phyloP scores from a whole-genome alignment of 192 early-diverging fungal species.

The Umbelopsis isabellina region DNA sequence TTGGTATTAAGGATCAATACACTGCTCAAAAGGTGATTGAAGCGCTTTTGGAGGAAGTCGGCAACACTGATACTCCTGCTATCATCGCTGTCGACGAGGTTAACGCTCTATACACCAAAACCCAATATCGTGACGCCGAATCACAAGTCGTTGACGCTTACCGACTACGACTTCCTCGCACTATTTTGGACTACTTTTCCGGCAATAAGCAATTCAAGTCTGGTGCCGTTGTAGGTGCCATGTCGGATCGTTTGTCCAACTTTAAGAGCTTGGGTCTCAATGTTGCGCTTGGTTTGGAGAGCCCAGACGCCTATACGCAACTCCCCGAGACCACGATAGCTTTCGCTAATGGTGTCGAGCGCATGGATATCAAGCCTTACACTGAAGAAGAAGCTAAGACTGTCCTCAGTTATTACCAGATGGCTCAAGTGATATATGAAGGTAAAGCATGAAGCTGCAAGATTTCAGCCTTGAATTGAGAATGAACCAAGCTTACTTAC shows the following conservation, averaged over 20 bases:
- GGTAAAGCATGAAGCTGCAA: conserved; percentile 36
- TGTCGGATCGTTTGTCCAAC: conserved; percentile 31
- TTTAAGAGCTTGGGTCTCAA: conserved; percentile 44
- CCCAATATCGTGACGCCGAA: conserved; percentile 47
- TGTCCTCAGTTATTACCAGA: conserved; percentile 52
- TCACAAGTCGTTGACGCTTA: conserved; percentile 43
- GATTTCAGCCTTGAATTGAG: conserved; percentile 24
- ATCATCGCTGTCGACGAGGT: conserved; percentile 57
- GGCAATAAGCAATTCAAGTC: conserved; percentile 42
- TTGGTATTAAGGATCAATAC: conserved; percentile 47
- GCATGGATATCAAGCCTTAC: conserved; percentile 43
- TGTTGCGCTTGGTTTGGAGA: conserved; percentile 38
- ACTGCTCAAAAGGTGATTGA: conserved; percentile 51
- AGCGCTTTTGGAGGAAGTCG: conserved; percentile 49
- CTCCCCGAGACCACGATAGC: conserved; percentile 30
- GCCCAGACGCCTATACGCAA: conserved; percentile 40
- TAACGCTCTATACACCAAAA: conserved; percentile 50
- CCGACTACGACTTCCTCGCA: conserved; percentile 44
- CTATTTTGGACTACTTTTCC: conserved; percentile 53
- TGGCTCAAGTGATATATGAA: conserved; percentile 31
- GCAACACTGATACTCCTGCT: conserved; percentile 46
- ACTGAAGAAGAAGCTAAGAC: conserved; percentile 47
- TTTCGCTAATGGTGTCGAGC: conserved; percentile 41
- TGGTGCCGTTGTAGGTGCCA: conserved; percentile 49
- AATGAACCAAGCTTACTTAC: conserved; percentile 37